These are phyloP conservation scores for Thuidium tamariscinum DNA, from an alignment of 225 moss, liverwort and hornwort genomes.

Conservation along the genomic window DNA sequence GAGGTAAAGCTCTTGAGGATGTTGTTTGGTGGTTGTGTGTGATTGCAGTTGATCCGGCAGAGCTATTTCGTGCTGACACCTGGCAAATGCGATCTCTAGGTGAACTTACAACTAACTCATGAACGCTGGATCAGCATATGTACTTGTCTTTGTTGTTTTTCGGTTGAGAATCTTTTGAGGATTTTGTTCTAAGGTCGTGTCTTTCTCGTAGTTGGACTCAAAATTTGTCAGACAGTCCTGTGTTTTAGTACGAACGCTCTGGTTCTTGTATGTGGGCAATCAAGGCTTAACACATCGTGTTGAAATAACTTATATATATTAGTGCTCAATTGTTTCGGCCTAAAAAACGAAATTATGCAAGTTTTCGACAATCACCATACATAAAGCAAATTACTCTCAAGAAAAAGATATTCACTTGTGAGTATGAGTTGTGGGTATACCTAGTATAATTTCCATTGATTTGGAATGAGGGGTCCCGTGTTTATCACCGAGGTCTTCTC, in stretches of 20 bases:
- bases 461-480: neutral
- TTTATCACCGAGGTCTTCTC: neutral
- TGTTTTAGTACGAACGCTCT: neutral
- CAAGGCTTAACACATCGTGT: neutral
- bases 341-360: neutral
- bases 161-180: neutral
- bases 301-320: neutral
- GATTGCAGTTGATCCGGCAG: slow-evolving; percentile 52
- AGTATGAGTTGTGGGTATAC: neutral
- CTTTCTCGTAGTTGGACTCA: neutral
- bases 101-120: slow-evolving; percentile 22
- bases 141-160: slow-evolving; percentile 7
- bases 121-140: slow-evolving; percentile 1
- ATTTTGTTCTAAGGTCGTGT: neutral
- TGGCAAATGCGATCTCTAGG: slow-evolving; percentile 45
- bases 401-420: neutral
- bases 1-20: neutral
- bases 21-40: slow-evolving; percentile 10
- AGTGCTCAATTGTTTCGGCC: neutral
- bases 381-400: neutral
- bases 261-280: neutral
- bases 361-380: neutral
- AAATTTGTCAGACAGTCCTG: neutral
- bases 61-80: slow-evolving; percentile 26
- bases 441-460: neutral